Base-by-base conservation (phyloP, 805 yeast genomes). In the Saturnispora dispora region DNA sequence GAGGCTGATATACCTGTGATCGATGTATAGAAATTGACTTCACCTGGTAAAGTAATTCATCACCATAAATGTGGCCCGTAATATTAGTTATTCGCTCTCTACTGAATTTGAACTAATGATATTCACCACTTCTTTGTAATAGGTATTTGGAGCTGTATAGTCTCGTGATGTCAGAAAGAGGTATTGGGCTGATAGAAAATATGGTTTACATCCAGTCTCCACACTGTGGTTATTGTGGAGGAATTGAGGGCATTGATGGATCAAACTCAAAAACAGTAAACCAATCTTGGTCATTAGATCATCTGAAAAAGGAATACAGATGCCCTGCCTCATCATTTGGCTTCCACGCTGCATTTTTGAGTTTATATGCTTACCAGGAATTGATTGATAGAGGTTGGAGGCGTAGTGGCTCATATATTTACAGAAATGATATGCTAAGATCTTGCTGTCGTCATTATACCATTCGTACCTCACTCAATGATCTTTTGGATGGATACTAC, bases 371-470 rank as follows among this genome's bases (percentile, higher is more conserved):
- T 27, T 88, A 88, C 60, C 90, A 86, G 60, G 60, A 58, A 20
- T 62, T 86, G 56, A 78, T 90, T 58, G 82, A 88, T 58, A 68
- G 73, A 57, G 96, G 96, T 2, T 88, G 77, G 61, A 77, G 95
- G 63, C 70, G 97, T 50, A 84, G 93, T 32, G 96, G 96, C 0
- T 63, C 66, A 2, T 85, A 79, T 56, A 48, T 65, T 22, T 65
- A 76, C 51, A 71, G 75, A 59, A 80, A 86, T 0, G 96, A 90
- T 62, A 64, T 79, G 54, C 60, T 84, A 30, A 65, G 89, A 39
- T 79, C 79, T 41, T 89, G 97, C 62, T 89, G 97, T 59, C 73
- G 90, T 20, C 74, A 82, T 64, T 87, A 79, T 63, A 83, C 96
- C 0, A 86, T 89, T 17, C 65, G 96, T 49, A 81, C 95, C 0